Percentiles rank a stretch among this genome's conserved stretches.
These are phyloP conservation scores for Russula foetens DNA, from an alignment of 768 basidiomycete species.

Conservation along the genomic window DNA sequence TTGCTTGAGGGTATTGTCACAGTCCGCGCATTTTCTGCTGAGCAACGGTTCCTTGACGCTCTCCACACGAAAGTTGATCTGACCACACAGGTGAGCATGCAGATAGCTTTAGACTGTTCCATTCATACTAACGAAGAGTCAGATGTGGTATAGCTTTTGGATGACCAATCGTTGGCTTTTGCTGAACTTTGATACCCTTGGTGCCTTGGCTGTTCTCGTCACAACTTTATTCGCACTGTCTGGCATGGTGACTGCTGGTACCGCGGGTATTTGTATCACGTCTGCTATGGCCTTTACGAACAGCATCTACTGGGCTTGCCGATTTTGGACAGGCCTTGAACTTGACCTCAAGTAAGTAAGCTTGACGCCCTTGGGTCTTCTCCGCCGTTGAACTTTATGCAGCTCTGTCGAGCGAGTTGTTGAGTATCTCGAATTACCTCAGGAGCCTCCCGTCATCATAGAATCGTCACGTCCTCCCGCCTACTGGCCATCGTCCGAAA, in stretches of 20 bases:
- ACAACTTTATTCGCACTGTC: constrained; percentile 73
- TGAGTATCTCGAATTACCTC: constrained; percentile 85
- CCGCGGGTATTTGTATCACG: constrained; percentile 68
- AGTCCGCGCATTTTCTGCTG: constrained; percentile 83
- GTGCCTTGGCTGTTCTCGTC: constrained; percentile 61
- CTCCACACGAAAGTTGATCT: constrained; percentile 67
- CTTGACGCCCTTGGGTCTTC: not conserved
- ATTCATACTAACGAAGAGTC: not conserved
- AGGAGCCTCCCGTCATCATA: constrained; percentile 74
- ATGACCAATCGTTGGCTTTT: constrained; percentile 86
- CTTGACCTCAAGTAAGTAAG: constrained; percentile 62
- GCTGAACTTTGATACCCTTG: constrained; percentile 73
- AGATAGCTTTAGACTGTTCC: not conserved
- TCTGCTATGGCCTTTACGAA: constrained; percentile 57
- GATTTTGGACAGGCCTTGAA: constrained; percentile 50
- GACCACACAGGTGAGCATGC: constrained; percentile 55
- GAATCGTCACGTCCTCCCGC: constrained; percentile 74
- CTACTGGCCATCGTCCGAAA: constrained; percentile 82
- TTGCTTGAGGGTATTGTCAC: constrained; percentile 87
- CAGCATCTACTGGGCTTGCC: constrained; percentile 44
- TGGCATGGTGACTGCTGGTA: constrained; percentile 47
- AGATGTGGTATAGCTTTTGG: constrained; percentile 88
- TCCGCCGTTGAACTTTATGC: not conserved
- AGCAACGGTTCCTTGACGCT: constrained; percentile 65
- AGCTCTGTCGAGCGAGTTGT: constrained; percentile 88